A percentile compares a stretch with the other conserved stretches of the same genome.
Conservation (phyloP, 139 green algal genomes). For the Asterochloris sp. region DNA sequence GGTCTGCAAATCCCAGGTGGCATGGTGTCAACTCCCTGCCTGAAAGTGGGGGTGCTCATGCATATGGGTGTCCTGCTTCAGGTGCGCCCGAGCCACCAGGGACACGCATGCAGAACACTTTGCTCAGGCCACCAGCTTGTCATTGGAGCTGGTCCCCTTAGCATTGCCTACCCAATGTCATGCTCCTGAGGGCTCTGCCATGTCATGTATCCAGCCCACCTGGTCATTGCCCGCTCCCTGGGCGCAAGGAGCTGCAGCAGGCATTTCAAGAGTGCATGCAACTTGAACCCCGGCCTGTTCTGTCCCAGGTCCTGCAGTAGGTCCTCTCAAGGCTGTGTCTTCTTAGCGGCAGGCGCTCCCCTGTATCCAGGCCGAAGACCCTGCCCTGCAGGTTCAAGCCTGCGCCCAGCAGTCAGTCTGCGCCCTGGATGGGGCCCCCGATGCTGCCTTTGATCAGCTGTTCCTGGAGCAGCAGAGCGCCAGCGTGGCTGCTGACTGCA, state of each 20-base stretch:
- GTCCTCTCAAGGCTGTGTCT: too few species aligned
- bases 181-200: too few species aligned
- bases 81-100: background rate
- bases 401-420: background rate
- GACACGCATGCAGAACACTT: background rate
- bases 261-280: background rate
- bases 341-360: too few species aligned
- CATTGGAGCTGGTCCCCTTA: too few species aligned
- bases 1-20: too few species aligned
- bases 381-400: background rate
- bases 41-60: background rate
- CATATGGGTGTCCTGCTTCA: background rate
- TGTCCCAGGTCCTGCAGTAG: too few species aligned
- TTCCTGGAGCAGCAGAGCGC: too few species aligned
- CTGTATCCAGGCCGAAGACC: too few species aligned
- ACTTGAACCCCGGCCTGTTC: too few species aligned
- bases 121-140: background rate
- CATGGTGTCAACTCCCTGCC: too few species aligned
- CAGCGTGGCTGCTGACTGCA: too few species aligned
- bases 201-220: background rate
- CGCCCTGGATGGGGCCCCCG: background rate
- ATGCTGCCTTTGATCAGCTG: background rate
- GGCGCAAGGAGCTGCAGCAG: background rate
- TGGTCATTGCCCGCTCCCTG: background rate
- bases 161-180: too few species aligned